Base-by-base conservation (phyloP, 176 grass and related monocot genomes). In the Oryza meyeriana region DNA sequence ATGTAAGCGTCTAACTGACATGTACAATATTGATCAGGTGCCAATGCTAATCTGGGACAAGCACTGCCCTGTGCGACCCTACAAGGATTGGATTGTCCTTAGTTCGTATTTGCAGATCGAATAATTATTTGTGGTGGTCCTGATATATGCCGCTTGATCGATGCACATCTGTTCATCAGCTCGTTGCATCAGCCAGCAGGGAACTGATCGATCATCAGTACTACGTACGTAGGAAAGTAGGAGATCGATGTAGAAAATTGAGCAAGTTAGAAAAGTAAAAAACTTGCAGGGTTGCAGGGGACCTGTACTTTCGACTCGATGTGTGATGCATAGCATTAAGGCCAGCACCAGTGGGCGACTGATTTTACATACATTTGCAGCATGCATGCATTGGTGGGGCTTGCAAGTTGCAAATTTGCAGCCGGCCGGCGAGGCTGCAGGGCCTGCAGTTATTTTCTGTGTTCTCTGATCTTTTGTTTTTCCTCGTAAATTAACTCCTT, bases 61-160 rank as follows among this genome's bases (percentile, higher is more conserved):
- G 71, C 87, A 85, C 64, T 74, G 81, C 74, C 8, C 10, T 5
- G 26, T 27, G 81, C 12, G 86, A 36, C 20, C 82, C 71, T 77
- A 66, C 72, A 72, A 12, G 72, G 28, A 59, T 64, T 45, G 78
- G 58, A 69, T 17, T 64, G 82, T 52, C 76, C 64, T 40, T 25
- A 44, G 71, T 71, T 63, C 58, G 40, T 85, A 64, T 57, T 69
- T 70, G 76, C 72, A 50, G 39, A 41, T 67, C 61, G 61, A 73
- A 71, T 77, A 82, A 71, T 77, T 66, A 64, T 72, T 16, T 35
- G 78, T 85, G 83, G 78, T 85, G 83, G 83, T 89, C 88, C 88
- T 85, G 63, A 14, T 70, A 4, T 18, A 65, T 48, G 16, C 27
- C 22, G 13, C 36, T 83, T 28, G 52, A n/a, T 52, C 48, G 39